A percentile compares a stretch with the other conserved stretches of the same genome.
Evolutionary conservation across 1,284 basidiomycete genomes (phyloP).

Genomic region (Fomes fomentarius): DNA sequence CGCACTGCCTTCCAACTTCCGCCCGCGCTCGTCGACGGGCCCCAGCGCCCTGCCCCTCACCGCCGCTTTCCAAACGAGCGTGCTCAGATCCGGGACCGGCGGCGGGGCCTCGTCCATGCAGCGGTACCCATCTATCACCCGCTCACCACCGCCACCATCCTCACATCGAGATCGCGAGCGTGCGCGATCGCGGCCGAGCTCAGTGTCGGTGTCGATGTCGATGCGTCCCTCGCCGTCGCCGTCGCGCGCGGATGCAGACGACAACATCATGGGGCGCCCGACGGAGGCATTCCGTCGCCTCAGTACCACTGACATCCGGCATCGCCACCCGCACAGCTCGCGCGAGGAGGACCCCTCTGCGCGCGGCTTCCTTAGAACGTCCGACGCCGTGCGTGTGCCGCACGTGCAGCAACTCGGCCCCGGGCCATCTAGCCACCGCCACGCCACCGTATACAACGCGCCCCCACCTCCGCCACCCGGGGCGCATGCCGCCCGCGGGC

Average conservation of each 20-base stretch:
- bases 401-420: constrained; percentile 10
- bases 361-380: constrained; percentile 7
- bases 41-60: constrained; percentile 29
- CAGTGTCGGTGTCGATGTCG: constrained; percentile 15
- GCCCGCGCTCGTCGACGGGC: constrained; percentile 29
- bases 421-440: constrained; percentile 5
- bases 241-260: background rate
- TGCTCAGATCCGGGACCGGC: constrained; percentile 21
- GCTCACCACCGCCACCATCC: constrained; percentile 6
- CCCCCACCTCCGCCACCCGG: background rate
- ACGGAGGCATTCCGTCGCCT: constrained; percentile 23
- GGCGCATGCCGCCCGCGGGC: background rate
- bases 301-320: constrained; percentile 28
- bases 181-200: constrained; percentile 21
- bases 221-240: constrained; percentile 13
- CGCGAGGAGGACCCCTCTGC: background rate
- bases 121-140: constrained; percentile 23
- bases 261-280: constrained; percentile 13
- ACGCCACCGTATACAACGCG: constrained; percentile 6
- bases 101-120: constrained; percentile 1
- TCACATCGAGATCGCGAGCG: background rate
- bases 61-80: constrained; percentile 30
- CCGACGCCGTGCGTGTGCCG: constrained; percentile 7
- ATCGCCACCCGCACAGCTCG: constrained; percentile 19
- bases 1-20: constrained; percentile 29